phyloP scores from a whole-genome alignment of 2,329 filamentous ascomycete genomes.

The Coleophoma cylindrospora region DNA sequence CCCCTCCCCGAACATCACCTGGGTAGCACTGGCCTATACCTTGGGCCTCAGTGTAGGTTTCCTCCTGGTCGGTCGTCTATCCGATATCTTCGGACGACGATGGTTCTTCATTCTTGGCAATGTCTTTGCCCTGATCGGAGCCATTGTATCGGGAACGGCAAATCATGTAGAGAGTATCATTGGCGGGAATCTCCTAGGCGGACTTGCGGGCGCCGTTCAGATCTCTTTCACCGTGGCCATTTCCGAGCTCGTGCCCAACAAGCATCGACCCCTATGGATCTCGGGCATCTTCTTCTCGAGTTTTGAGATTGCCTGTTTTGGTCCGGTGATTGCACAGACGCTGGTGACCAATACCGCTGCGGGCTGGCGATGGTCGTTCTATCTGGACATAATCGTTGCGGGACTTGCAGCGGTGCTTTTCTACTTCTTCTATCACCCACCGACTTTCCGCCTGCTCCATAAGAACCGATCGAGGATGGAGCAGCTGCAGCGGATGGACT shows the following conservation, averaged over 20 bases:
- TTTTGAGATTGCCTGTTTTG: conserved; percentile 25
- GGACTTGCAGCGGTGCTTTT: conserved; percentile 22
- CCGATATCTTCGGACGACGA: conserved; percentile 37
- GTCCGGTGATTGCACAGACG: conserved; percentile 21
- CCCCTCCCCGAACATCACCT: conserved; percentile 14
- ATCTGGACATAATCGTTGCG: conserved; percentile 25
- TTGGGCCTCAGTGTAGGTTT: conserved; percentile 34
- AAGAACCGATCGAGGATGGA: conserved; percentile 4
- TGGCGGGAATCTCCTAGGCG: conserved; percentile 30
- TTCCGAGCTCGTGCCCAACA: conserved; percentile 39
- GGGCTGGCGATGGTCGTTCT: conserved; percentile 26
- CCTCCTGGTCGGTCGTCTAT: conserved; percentile 35
- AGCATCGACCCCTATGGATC: conserved; percentile 30
- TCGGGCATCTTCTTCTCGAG: conserved; percentile 31
- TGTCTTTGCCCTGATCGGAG: conserved; percentile 28
- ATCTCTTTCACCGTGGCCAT: conserved; percentile 36
- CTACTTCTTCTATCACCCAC: conserved; percentile 29
- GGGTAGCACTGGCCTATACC: conserved; percentile 25
- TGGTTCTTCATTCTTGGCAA: conserved; percentile 31
- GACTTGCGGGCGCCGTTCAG: conserved; percentile 30
- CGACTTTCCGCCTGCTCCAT: conserved; percentile 21
- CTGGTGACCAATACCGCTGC: conserved; percentile 20
- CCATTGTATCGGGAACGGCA: conserved; percentile 31
- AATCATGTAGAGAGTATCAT: conserved; percentile 31
- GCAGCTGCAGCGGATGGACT: conserved; percentile 22